phyloP scores from a whole-genome alignment of 768 basidiomycete genomes.

The Glaciozyma antarctica region DNA sequence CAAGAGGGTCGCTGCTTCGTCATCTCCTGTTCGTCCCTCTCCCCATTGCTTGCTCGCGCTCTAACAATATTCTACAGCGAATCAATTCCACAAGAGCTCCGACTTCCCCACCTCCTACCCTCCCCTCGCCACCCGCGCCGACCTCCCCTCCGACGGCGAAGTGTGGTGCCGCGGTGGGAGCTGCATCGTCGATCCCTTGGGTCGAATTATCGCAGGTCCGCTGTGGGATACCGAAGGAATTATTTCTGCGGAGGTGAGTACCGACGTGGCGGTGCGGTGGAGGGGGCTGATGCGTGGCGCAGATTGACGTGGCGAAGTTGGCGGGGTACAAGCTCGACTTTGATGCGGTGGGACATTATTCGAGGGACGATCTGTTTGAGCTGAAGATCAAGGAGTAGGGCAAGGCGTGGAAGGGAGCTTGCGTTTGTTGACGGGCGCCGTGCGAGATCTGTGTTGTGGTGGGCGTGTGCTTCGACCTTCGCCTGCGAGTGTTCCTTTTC shows the following conservation, averaged over 20 bases:
- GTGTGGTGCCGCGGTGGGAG: constrained; percentile 57
- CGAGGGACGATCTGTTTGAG: constrained; percentile 41
- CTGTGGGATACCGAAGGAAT: constrained; percentile 49
- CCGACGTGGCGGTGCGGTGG: too few species aligned
- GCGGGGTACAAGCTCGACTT: constrained; percentile 55
- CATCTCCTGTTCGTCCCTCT: constrained; percentile 41
- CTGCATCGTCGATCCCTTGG: constrained; percentile 53
- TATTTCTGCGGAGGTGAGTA: constrained; percentile 38
- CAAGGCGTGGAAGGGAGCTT: not conserved
- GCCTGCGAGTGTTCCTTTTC: too few species aligned
- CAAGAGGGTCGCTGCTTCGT: constrained; percentile 61
- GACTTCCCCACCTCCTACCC: constrained; percentile 16
- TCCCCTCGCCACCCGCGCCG: constrained; percentile 42
- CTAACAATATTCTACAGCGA: constrained; percentile 36
- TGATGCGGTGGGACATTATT: constrained; percentile 56
- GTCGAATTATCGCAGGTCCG: constrained; percentile 54
- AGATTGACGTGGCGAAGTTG: constrained; percentile 54
- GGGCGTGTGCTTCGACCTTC: too few species aligned
- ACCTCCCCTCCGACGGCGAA: constrained; percentile 36
- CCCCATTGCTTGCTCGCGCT: too few species aligned
- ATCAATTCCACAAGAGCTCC: constrained; percentile 51
- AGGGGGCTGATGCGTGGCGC: constrained; percentile 37
- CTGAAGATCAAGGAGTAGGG: not conserved
- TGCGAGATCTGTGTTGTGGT: too few species aligned
- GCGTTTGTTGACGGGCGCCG: too few species aligned